A percentile compares a stretch with the other conserved stretches of the same genome.
These are phyloP conservation scores for Copromyces sp. DNA, from an alignment of 495 filamentous ascomycete genomes.

Conservation along the genomic window DNA sequence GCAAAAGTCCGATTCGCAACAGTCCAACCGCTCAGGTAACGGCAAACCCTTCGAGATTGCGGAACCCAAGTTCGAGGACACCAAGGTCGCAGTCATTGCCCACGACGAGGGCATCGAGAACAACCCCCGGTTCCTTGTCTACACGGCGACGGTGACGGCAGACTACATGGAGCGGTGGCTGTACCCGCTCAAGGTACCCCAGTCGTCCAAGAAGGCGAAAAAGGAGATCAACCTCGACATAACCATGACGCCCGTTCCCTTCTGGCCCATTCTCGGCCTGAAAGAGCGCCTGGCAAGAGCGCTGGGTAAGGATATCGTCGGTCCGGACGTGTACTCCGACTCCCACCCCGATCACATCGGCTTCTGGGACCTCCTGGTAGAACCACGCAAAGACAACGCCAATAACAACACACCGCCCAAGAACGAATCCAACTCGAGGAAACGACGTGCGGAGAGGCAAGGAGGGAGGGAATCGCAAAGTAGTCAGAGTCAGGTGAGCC, in stretches of 20 bases:
- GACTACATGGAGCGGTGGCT: conserved; percentile 31
- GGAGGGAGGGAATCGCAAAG: neutral
- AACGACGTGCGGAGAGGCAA: conserved; percentile 8
- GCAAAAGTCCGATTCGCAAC: conserved; percentile 6
- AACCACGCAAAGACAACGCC: conserved; percentile 1
- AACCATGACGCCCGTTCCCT: conserved; percentile 26
- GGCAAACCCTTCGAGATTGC: conserved; percentile 4
- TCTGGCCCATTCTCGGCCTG: conserved; percentile 38
- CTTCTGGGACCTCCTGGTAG: conserved; percentile 22
- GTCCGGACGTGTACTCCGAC: conserved; percentile 22
- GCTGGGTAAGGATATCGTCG: conserved; percentile 31
- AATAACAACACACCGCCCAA: neutral
- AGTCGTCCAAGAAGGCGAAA: neutral
- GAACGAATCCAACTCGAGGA: neutral
- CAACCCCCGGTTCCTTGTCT: conserved; percentile 31
- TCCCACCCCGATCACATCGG: conserved; percentile 17
- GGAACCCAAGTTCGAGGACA: conserved; percentile 19
- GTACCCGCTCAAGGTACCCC: conserved; percentile 22
- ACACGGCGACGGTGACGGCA: conserved; percentile 29
- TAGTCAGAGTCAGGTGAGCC: neutral
- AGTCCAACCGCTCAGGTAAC: conserved; percentile 7
- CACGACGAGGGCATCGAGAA: conserved; percentile 22
- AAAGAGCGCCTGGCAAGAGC: conserved; percentile 38
- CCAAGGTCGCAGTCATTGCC: conserved; percentile 32
- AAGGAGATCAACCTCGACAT: conserved; percentile 19